Conservation (phyloP, 805 yeast genomes). For the Candida dajiaensis region DNA sequence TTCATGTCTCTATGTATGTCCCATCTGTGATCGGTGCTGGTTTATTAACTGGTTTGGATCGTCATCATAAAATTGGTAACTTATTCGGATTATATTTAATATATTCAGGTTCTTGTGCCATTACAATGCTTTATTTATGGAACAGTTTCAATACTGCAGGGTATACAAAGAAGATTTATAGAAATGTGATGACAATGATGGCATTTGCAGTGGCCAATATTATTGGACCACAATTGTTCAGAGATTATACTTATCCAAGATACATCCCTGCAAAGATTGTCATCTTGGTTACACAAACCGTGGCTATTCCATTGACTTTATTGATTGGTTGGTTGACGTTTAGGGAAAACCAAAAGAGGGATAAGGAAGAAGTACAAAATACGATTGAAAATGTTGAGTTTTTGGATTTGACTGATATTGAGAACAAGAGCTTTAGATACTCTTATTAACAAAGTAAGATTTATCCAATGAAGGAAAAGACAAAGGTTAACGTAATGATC, state of each 20-base stretch:
- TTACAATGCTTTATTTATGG: constrained; percentile 53
- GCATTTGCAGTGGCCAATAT: constrained; percentile 49
- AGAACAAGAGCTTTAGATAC: constrained; percentile 9
- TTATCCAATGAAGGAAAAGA: too few species aligned
- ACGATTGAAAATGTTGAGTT: constrained; percentile 2
- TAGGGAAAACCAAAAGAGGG: constrained; percentile 45
- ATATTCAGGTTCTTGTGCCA: constrained; percentile 48
- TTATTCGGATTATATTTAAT: constrained; percentile 41
- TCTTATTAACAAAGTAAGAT: too few species aligned
- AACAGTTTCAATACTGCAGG: constrained; percentile 55
- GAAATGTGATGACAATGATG: constrained; percentile 48
- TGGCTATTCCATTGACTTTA: constrained; percentile 35
- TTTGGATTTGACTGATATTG: constrained; percentile 9
- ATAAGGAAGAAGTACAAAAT: constrained; percentile 10
- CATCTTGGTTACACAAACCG: constrained; percentile 43
- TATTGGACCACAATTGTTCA: constrained; percentile 58
- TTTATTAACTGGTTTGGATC: constrained; percentile 33
- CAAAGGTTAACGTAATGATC: too few species aligned
- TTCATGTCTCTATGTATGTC: constrained; percentile 33
- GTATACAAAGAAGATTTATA: constrained; percentile 45
- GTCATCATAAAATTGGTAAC: constrained; percentile 36
- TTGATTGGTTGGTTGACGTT: constrained; percentile 35
- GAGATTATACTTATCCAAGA: constrained; percentile 39
- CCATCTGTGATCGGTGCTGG: constrained; percentile 47
- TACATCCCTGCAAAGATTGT: constrained; percentile 55